Base-by-base conservation (phyloP, 2,329 filamentous ascomycete genomes). In the Teratosphaeriaceae sp. region DNA sequence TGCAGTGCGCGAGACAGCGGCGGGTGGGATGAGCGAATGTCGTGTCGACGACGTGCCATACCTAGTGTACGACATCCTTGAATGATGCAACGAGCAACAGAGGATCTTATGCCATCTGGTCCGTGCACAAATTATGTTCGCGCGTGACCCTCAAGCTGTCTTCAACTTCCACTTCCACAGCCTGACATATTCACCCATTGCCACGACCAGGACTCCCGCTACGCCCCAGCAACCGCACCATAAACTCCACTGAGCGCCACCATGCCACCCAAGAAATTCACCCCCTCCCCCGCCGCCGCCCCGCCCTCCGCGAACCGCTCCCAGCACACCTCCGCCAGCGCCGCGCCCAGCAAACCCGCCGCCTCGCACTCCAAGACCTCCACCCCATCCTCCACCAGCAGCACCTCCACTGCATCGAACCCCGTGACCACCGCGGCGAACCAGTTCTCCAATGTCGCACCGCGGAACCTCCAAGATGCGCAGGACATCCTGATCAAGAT, bases 401-500 rank as follows among this genome's bases (percentile, higher is more conserved):
- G 47, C 20, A 38, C 46, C 7, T 20, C 36, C 18, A 29, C 22
- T 12, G 37, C 12, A 12, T 5, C 41, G 21, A 11, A 11, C 15
- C 18, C 34, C 9, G 11, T 34, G 7, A 13, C 35, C 4, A 38
- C 49, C 19, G 30, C 48, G 5, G 35, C 44, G 21, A 44, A 34
- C 30, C 15, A 40, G 13, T 20, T 42, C 18, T 38, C 40, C 9
- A 40, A 42, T 11, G 26, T 48, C 39, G 45, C 49, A 4, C 30
- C 40, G 13, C 20, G 44, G 19, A 58, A 55, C 47, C 42, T 56
- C 12, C 54, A 63, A 49, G 63, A 67, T 44, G 61, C 67, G 31
- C 65, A 69, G 59, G 72, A 82, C 57, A 85, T 94, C 51, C 70
- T 82, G 33, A 57, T 74, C 43, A 81, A 80, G 60, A 74, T 96